Conservation (phyloP, 2,329 filamentous ascomycete genomes). For the Onygenales sp. region DNA sequence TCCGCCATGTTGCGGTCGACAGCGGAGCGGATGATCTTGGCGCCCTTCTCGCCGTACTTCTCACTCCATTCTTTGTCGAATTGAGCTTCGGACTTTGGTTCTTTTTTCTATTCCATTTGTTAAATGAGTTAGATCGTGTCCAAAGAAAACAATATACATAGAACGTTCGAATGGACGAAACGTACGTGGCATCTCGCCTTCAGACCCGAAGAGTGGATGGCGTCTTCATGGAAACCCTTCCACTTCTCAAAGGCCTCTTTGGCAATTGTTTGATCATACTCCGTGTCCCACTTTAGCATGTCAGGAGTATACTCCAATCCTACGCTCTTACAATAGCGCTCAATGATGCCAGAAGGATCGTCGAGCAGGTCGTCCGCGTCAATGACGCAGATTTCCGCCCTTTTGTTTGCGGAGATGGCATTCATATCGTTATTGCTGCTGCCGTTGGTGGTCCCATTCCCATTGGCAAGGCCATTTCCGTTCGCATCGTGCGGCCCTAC, state of each 20-base stretch:
- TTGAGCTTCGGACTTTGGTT: constrained; percentile 41
- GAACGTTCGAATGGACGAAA: neutral
- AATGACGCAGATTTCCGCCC: constrained; percentile 67
- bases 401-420: constrained; percentile 8
- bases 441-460: constrained; percentile 19
- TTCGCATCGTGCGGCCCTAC: constrained; percentile 59
- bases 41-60: constrained; percentile 52
- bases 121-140: neutral
- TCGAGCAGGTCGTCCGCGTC: constrained; percentile 93
- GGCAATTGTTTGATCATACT: constrained; percentile 60
- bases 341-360: constrained; percentile 64
- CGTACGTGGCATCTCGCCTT: constrained; percentile 47
- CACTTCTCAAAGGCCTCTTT: constrained; percentile 83
- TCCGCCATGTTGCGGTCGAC: constrained; percentile 51
- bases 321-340: constrained; percentile 71
- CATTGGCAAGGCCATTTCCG: constrained; percentile 16
- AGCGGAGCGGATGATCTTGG: constrained; percentile 48
- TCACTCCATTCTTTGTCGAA: constrained; percentile 51
- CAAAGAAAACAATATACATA: too few species aligned
- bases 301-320: constrained; percentile 63
- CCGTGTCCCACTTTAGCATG: constrained; percentile 79
- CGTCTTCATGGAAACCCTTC: constrained; percentile 95
- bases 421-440: constrained; percentile 16
- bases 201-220: constrained; percentile 69
- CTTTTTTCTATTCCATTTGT: constrained; percentile 18